phyloP scores from a whole-genome alignment of 352 stramenopile genomes.

The Phytophthora palmivora region DNA sequence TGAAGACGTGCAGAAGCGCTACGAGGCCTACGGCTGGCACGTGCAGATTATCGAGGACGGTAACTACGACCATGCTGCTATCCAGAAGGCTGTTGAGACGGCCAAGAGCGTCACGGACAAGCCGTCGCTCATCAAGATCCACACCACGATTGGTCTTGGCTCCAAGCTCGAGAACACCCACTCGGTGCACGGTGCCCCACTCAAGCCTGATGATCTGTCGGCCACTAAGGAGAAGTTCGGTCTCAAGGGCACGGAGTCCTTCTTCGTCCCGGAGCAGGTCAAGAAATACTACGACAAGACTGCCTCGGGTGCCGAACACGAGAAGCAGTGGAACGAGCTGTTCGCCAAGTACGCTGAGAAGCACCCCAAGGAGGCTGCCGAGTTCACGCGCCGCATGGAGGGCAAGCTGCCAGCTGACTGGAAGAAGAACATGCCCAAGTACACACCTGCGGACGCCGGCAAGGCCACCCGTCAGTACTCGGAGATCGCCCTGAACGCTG shows the following conservation, averaged over 20 bases:
- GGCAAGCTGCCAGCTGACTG: slow-evolving; percentile 93
- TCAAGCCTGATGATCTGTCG: slow-evolving; percentile 95
- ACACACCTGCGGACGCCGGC: slow-evolving; percentile 85
- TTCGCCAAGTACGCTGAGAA: slow-evolving; percentile 92
- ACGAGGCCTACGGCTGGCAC: slow-evolving; percentile 99
- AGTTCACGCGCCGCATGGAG: slow-evolving; percentile 95
- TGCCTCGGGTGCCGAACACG: slow-evolving; percentile 65
- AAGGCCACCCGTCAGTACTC: slow-evolving; percentile 96
- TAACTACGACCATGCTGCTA: slow-evolving; percentile 93
- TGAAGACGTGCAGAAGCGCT: slow-evolving; percentile 98
- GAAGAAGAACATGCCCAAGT: slow-evolving; percentile 94
- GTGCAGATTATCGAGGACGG: slow-evolving; percentile 95
- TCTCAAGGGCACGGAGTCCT: slow-evolving; percentile 92
- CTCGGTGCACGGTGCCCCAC: slow-evolving; percentile 95
- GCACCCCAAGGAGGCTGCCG: slow-evolving; percentile 93
- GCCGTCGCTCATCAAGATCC: slow-evolving; percentile 99
- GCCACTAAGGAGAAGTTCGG: slow-evolving; percentile 93
- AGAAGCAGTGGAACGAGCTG: slow-evolving; percentile 91
- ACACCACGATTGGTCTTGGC: slow-evolving; percentile 97
- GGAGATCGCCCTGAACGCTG: slow-evolving; percentile 95
- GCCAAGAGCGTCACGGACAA: slow-evolving; percentile 96
- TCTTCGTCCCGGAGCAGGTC: slow-evolving; percentile 95
- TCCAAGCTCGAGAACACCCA: slow-evolving; percentile 94
- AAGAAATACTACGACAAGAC: slow-evolving; percentile 93
- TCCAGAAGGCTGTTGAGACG: slow-evolving; percentile 93